Percentiles rank a stretch among this genome's conserved stretches.
phyloP scores from a whole-genome alignment of 2,329 filamentous ascomycete species.

The Magnaporthiopsis incrustans region DNA sequence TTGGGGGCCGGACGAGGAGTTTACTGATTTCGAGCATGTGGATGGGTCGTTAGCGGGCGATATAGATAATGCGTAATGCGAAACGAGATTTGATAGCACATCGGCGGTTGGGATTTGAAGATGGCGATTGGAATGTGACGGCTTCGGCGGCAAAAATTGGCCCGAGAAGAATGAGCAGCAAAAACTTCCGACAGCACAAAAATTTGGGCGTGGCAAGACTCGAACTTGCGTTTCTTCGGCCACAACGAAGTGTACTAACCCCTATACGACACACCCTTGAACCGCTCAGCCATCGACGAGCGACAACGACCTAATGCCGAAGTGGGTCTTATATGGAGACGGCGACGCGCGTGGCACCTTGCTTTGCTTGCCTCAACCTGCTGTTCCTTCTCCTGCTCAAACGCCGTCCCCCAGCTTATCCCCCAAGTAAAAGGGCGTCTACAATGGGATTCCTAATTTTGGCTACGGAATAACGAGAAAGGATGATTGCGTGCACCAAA shows the following conservation, averaged over 20 bases:
- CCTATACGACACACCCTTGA: conserved; percentile 9
- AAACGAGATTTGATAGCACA: neutral
- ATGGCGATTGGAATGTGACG: neutral
- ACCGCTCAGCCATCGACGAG: conserved; percentile 1
- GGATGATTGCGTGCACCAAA: no score
- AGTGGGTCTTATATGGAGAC: no score
- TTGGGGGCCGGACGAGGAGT: neutral
- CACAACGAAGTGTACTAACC: conserved; percentile 9
- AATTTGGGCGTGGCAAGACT: conserved; percentile 9
- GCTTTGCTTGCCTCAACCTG: no score
- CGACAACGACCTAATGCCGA: neutral
- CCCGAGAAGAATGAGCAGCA: neutral
- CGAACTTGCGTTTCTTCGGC: conserved; percentile 8
- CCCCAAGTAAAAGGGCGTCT: no score
- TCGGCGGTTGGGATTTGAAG: neutral
- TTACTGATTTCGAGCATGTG: neutral
- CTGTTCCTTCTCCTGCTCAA: no score
- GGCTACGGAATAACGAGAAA: no score
- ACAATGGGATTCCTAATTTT: no score
- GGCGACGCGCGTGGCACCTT: no score
- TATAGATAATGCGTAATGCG: neutral
- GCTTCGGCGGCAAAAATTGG: neutral
- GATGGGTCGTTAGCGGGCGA: neutral
- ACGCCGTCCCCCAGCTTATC: no score
- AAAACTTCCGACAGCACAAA: neutral